Base-by-base conservation (phyloP, 768 basidiomycete genomes). In the Phanerodontia chrysosporium region DNA sequence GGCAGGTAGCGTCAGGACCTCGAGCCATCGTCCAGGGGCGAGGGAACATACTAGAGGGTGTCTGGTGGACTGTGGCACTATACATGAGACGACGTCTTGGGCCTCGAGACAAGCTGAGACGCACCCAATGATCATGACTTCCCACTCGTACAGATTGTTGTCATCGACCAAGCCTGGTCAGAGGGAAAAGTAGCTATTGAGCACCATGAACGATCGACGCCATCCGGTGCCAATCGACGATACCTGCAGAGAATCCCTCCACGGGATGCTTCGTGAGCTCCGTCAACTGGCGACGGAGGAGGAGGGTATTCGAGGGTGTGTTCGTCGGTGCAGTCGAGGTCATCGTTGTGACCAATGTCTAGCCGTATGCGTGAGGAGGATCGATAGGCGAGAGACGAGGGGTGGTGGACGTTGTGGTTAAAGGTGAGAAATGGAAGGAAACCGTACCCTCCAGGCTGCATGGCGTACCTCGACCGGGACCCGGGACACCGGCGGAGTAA, bases 161-260 rank as follows among this genome's bases (percentile, higher is more conserved):
- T 98, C 96, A 71, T 98, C 94, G 48, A 95, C 95, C 56, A 99
- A 85, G 42, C 96, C 96, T 86, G 67, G 67, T 67, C 8, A 42
- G 10, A 64, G 59, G 64, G 53, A n/a, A 52, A 46, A 27, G 25
- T 12, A n/a, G 27, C 56, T 53, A 57, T 65, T 46, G 69, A 67
- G 62, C 45, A 64, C 53, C 55, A 60, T 58, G 64, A 62, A 62
- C 66, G 63, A 58, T 63, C 45, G 60, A 60, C 51, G 54, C 35
- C 55, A 45, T 13, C 48, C 14, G 55, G 45, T 27, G 30, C 45
- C 49, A 53, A 48, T 54, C 16, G 57, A 49, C 55, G 77, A 65
- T 68, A 90, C 91, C 91, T 75, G 95, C 96, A 32, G 93, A 95
- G 78, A 99, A 98, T 7, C 96, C 96, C 69, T 97, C 92, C 4